Base-by-base conservation (phyloP, 1,139 yeast genomes). In the Candida mesenterica region DNA sequence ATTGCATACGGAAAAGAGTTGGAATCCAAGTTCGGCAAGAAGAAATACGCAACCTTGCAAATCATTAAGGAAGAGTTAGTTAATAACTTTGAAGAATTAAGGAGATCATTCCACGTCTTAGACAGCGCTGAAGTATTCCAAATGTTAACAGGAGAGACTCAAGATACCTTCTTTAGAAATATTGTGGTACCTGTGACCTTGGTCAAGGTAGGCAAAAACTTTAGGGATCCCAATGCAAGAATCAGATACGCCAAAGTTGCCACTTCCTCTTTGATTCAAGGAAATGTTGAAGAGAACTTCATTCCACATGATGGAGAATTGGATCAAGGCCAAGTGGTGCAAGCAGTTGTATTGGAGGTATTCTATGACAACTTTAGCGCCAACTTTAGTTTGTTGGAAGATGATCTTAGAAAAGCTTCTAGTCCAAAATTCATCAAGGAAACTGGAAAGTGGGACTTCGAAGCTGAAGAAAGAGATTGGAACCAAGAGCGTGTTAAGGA, bases 1-100 rank as follows among this genome's bases (percentile, higher is more conserved):
- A 95, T 88, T 52, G 95, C 90, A 30, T 92, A 89, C 58, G 97
- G 97, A n/a, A 86, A 82, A 47, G 96, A 90, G 58, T 72, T 92
- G 46, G 95, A 87, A 56, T 65, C 74, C 39, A 79, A 83, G 46
- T 83, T 80, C 56, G 82, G 84, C 34, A 84, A 80, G 60, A 81
- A 77, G 60, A 88, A 88, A 66, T 77, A 87, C 49, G 82, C 88
- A 30, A 87, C 95, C 1, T 69, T 88, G 43, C 90, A 84, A 52
- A 82, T 88, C 70, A 92, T 92, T 56, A 83, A 87, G 47, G 87
- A 84, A 45, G 99, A 92, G 57, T 73, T 92, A 44, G 86, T 86
- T 46, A 83, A 80, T 46, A 92, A 89, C 46, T 92, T 79, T 55
- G 95, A 82, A 50, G 98, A 92, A 62, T 71, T 85, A 48, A 77